Base-by-base conservation (phyloP, 176 grass and related monocot genomes). In the Zea luxurians region DNA sequence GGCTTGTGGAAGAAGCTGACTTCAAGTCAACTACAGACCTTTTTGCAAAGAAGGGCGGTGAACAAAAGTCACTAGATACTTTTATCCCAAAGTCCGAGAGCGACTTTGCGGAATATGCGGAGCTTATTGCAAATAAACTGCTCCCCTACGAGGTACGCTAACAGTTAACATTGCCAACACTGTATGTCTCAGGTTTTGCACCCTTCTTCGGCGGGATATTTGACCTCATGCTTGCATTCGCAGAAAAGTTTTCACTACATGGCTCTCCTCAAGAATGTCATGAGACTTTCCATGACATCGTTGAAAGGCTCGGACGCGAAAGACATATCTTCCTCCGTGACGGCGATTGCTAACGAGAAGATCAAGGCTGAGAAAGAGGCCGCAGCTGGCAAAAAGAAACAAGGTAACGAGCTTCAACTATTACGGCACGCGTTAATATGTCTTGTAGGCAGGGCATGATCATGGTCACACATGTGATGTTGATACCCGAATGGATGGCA, bases 221-320 rank as follows among this genome's bases (percentile, higher is more conserved):
- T 84, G 49, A 91, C 53, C 20, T 73, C 7, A 16, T 84, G 52
- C 50, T 70, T 72, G 61, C 86, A 96, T 64, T 74, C 67, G 61
- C 86, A 96, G 93, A 96, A 96, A 92, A 96, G 93, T 75, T 96
- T 89, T 75, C 89, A 96, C 74, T 96, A 92, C 75, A 92, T 89
- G 64, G 84, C 66, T 73, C 83, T 96, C 13, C 86, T 96, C 13
- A 96, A 96, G 83, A 83, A 88, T 71, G 81, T 96, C 48, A 92
- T 90, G 38, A 92, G 89, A 74, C 81, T 85, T 70, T 82, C 89
- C 4, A 90, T 88, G 84, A 52, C 74, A 62, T 62, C 87, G 0
- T 70, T 96, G 84, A 92, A 96, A 87, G 93, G 89, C 4, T 89
- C 93, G 2, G 89, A 96, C 47, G 93, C 89, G 2, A 96, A 96